phyloP scores from a whole-genome alignment of 2,329 filamentous ascomycete genomes.

The Curvularia sp. region DNA sequence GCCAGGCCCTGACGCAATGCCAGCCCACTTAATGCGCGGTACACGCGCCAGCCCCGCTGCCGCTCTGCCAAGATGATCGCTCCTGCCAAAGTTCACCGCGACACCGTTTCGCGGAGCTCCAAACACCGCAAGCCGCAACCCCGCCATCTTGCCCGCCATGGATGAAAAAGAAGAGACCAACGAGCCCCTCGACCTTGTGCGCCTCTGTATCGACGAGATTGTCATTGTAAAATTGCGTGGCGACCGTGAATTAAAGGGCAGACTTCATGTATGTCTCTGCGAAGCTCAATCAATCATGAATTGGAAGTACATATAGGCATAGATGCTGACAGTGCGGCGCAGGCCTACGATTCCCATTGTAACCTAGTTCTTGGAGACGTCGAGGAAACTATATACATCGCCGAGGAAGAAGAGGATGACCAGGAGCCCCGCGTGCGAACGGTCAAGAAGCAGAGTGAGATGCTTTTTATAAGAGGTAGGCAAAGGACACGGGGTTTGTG shows the following conservation, averaged over 20 bases:
- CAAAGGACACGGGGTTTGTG: neutral
- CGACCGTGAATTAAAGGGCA: slow-evolving; percentile 92
- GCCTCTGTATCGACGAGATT: slow-evolving; percentile 90
- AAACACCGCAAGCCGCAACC: slow-evolving; percentile 14
- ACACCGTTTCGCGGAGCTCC: slow-evolving; percentile 18
- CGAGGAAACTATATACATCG: slow-evolving; percentile 93
- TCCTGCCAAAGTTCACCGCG: slow-evolving; percentile 27
- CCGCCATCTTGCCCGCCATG: slow-evolving; percentile 62
- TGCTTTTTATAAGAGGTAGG: slow-evolving; percentile 95
- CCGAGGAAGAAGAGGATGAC: slow-evolving; percentile 86
- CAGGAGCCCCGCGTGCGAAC: slow-evolving; percentile 68
- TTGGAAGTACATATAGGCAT: neutral
- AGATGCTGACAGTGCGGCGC: slow-evolving; percentile 16
- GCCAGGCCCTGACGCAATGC: slow-evolving; percentile 29
- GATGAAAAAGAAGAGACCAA: slow-evolving; percentile 81
- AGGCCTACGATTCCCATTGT: slow-evolving; percentile 99
- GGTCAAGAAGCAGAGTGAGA: slow-evolving; percentile 95
- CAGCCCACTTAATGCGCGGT: slow-evolving; percentile 17
- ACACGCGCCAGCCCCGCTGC: slow-evolving; percentile 20
- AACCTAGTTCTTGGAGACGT: slow-evolving; percentile 96
- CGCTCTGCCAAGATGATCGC: slow-evolving; percentile 28
- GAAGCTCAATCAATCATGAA: neutral
- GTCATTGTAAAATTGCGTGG: slow-evolving; percentile 97
- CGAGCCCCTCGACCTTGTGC: slow-evolving; percentile 94
- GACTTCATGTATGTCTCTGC: slow-evolving; percentile 75